Conservation (phyloP, 2,329 filamentous ascomycete genomes). For the Trichoderma endophyticum region DNA sequence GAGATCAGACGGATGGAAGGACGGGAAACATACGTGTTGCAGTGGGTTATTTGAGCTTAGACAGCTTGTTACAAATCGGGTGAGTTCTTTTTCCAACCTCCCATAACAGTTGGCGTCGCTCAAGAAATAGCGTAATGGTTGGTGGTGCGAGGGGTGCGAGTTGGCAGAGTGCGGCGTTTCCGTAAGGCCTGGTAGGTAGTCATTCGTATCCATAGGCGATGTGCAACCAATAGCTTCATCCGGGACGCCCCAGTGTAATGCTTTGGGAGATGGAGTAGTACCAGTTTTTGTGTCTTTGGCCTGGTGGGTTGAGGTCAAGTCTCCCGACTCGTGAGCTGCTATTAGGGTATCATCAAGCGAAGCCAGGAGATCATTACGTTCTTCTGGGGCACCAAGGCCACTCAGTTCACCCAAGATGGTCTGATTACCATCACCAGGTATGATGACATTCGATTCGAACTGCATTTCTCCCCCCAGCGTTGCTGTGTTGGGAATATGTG, state of each 20-base stretch:
- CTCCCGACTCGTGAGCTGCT: not conserved
- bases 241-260: not conserved
- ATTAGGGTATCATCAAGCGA: not conserved
- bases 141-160: not conserved
- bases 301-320: not conserved
- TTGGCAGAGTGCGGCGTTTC: not conserved
- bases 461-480: not conserved
- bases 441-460: not conserved
- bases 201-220: not conserved
- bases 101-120: constrained; percentile 11
- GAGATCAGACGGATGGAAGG: too few relatives aligned
- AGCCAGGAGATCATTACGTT: not conserved
- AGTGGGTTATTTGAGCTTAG: constrained; percentile 4
- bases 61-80: constrained; percentile 8
- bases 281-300: not conserved
- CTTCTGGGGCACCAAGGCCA: not conserved
- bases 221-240: not conserved
- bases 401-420: not conserved
- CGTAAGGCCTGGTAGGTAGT: not conserved
- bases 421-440: not conserved
- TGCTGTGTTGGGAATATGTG: not conserved
- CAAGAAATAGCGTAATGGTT: not conserved
- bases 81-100: constrained; percentile 3
- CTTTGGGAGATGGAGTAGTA: not conserved
- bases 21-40: not conserved